Evolutionary conservation across 306 rosid genomes (phyloP), one percentile per base, ranked within the genome.

Genomic region (Styphnolobium japonicum): DNA sequence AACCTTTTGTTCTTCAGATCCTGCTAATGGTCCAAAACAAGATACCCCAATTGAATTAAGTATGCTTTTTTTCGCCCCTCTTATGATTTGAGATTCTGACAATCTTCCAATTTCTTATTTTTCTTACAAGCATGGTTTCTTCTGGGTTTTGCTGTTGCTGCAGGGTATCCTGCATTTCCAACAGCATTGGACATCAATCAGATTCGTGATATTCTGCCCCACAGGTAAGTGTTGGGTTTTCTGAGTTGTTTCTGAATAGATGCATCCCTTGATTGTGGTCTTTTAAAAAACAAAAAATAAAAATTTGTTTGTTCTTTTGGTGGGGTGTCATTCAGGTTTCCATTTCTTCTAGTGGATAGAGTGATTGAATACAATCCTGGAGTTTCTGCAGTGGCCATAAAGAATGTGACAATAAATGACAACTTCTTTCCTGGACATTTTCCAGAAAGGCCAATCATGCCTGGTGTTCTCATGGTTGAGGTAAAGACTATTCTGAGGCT

Each of bases 401-500:
- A 88, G 89, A 88, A 88, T 60, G 89, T 88, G 3, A 93, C 98
- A 0, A 95, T 95, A 23, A 95, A 93, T 81, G 99, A 95, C 52
- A 91, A 90, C 81, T 95, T 91, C 77, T 95, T 95, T 79, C 94
- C 97, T n/a, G 99, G 99, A 29, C 99, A 95, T 84, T 95, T 95
- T 69, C 99, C 98, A 0, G 99, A 89, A 71, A 90, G 96, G 73
- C 99, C 99, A 2, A 95, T 93, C 52, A 93, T 95, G 92, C 97
- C 97, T 62, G 94, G 98, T 60, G 97, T 94, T 85, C 96, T 92
- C 82, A 88, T 90, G 92, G 87, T 94, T 84, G 97, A 94, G 98
- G 98, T 94, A 82, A 77, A 43, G 2, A 40, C 58, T 29, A 34
- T 12, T 56, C 29, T 37, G 10, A 52, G 12, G 8, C 63, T 23